Conservation (phyloP, 75 land plant species). For the Cupressus sempervirens region DNA sequence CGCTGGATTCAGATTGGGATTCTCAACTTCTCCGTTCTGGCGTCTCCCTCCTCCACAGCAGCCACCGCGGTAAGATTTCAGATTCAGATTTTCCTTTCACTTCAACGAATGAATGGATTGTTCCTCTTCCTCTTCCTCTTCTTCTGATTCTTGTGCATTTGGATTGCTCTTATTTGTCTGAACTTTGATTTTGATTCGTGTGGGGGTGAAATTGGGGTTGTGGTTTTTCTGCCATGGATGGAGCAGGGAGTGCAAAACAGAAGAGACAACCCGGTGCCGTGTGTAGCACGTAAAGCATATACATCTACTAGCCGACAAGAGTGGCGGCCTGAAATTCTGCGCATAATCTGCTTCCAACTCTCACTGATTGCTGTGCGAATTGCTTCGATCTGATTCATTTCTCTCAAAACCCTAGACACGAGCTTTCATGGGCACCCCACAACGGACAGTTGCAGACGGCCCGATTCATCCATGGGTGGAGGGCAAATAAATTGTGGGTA, state of each 20-base stretch:
- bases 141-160: no score
- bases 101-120: no score
- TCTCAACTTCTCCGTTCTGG: no score
- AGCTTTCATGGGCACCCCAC: background rate
- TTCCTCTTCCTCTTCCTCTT: no score
- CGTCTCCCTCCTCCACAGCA: no score
- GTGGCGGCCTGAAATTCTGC: slow-evolving; percentile 8
- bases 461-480: no score
- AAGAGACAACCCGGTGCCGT: background rate
- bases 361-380: slow-evolving; percentile 4
- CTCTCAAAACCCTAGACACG: background rate
- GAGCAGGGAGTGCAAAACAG: slow-evolving; percentile 3
- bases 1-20: background rate
- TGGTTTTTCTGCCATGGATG: background rate
- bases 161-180: no score
- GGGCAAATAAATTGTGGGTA: background rate
- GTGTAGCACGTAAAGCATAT: slow-evolving; percentile 8
- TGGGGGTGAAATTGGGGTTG: background rate
- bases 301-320: slow-evolving; percentile 8
- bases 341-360: background rate
- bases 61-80: background rate
- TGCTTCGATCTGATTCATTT: background rate
- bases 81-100: no score
- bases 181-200: background rate
- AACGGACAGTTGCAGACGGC: background rate